These are phyloP conservation scores for Narthecium ossifragum DNA, from an alignment of 106 monocot genomes.

Conservation along the genomic window DNA sequence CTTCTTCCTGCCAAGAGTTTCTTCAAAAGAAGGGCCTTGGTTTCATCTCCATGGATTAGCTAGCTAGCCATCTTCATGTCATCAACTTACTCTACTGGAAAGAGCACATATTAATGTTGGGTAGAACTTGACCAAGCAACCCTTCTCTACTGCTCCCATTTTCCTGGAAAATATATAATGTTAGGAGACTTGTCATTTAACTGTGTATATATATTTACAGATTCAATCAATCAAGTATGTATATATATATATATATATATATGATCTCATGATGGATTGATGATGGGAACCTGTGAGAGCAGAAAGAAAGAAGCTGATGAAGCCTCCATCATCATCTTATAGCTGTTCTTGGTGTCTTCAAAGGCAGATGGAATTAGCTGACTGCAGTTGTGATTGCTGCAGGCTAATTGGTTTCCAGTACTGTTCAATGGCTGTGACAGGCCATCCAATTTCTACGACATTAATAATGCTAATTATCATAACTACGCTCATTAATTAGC, in stretches of 20 bases:
- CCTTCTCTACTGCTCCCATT: conserved; percentile 16
- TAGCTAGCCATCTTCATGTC: no score
- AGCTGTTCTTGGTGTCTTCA: conserved; percentile 21
- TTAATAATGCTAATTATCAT: neutral
- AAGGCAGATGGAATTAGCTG: conserved; percentile 17
- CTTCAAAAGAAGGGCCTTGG: no score
- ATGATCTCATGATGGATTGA: neutral
- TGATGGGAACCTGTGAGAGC: conserved; percentile 13
- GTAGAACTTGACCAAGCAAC: conserved; percentile 18
- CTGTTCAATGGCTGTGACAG: neutral
- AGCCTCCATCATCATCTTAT: conserved; percentile 16
- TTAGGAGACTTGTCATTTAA: no score
- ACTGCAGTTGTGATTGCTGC: conserved; percentile 13
- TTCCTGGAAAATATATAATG: conserved; percentile 19
- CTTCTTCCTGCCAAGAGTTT: no score
- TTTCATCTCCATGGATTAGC: no score
- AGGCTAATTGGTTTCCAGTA: conserved; percentile 12
- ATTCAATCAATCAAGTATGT: neutral
- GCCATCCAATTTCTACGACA: neutral
- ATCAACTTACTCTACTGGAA: conserved; percentile 25
- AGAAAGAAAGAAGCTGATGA: conserved; percentile 11
- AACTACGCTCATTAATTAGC: neutral
- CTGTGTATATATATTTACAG: neutral
- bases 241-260: neutral
- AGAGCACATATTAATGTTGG: conserved; percentile 20